phyloP scores from a whole-genome alignment of 306 rosid species.

The Quercus alba region DNA sequence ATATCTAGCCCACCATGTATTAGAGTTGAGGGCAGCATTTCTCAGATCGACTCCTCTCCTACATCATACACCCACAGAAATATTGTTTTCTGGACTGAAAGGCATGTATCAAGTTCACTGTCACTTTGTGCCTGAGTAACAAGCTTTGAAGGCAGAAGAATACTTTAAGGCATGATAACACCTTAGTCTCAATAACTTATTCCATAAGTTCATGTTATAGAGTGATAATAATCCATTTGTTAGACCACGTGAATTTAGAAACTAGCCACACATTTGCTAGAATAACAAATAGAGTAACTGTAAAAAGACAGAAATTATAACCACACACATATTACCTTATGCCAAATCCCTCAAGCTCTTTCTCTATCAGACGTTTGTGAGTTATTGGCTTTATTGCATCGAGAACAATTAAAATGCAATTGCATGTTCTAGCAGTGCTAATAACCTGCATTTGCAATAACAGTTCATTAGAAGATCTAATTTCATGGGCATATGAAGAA shows the following conservation, averaged over 20 bases:
- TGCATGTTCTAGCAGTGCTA: conserved; percentile 99
- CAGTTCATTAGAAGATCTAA: conserved; percentile 18
- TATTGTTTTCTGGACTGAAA: not conserved
- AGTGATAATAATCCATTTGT: not conserved
- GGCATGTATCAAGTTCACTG: not conserved
- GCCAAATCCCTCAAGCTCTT: conserved; percentile 99
- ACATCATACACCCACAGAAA: not conserved
- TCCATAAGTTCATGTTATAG: not conserved
- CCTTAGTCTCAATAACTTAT: not conserved
- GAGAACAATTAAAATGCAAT: conserved; percentile 90
- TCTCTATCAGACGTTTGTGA: conserved; percentile 92
- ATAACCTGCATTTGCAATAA: conserved; percentile 67
- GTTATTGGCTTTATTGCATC: conserved; percentile 99
- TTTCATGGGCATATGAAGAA: not conserved
- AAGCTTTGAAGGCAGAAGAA: not conserved
- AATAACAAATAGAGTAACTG: conserved; percentile 6
- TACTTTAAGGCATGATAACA: not conserved
- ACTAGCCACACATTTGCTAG: not conserved
- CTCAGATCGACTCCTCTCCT: not conserved
- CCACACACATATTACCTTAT: conserved; percentile 58
- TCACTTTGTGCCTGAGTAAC: not conserved
- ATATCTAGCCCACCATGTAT: not conserved
- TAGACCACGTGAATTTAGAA: not conserved
- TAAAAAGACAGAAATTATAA: conserved; percentile 7
- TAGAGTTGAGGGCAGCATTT: not conserved